Conservation (phyloP, 2,329 filamentous ascomycete genomes). For the Venturia oleaginea region DNA sequence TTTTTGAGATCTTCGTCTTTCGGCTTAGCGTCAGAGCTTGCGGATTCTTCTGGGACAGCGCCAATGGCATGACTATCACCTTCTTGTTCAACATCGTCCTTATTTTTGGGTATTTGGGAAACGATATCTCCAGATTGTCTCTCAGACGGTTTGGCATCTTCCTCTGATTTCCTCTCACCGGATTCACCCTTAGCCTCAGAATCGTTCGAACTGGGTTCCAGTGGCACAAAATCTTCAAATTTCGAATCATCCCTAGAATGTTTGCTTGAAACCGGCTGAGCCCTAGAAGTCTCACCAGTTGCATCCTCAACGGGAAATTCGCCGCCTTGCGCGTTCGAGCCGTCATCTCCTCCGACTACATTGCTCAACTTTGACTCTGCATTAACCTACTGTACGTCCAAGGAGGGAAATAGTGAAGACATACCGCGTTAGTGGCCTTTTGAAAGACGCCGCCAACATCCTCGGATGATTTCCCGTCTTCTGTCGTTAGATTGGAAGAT, state of each 20-base stretch:
- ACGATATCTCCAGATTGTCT: not conserved
- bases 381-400: not conserved
- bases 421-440: not conserved
- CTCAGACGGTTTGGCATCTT: not conserved
- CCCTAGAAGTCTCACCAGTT: not conserved
- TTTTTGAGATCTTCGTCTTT: not conserved
- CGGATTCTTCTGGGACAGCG: not conserved
- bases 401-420: not conserved
- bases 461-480: not conserved
- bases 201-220: not conserved
- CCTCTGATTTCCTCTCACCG: not conserved
- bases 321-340: not conserved
- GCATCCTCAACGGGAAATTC: not conserved
- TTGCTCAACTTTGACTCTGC: not conserved
- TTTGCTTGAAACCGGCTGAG: not conserved
- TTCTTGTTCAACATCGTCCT: not conserved
- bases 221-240: not conserved
- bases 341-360: not conserved
- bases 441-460: not conserved
- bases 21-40: not conserved
- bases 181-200: not conserved
- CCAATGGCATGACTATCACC: not conserved
- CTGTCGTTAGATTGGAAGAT: not conserved
- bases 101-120: not conserved
- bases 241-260: not conserved